phyloP scores from a whole-genome alignment of 331 rosid species.

The Telfairia occidentalis region DNA sequence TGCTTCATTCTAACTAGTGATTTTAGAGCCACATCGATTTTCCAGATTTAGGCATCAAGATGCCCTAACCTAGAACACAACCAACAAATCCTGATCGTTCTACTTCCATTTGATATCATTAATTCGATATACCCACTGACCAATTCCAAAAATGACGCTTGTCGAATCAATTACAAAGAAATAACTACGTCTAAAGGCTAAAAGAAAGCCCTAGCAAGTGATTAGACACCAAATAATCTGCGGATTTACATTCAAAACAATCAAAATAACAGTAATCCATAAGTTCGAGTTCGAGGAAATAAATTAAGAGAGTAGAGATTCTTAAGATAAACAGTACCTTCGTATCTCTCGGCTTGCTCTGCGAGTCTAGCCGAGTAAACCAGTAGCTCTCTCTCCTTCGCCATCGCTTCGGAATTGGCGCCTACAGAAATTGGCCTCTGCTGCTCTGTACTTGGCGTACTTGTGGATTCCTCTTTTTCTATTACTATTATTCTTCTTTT shows the following conservation, averaged over 20 bases:
- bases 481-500: not conserved
- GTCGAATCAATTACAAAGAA: too few species aligned
- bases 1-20: too few species aligned
- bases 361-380: conserved; percentile 30
- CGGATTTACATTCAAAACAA: too few species aligned
- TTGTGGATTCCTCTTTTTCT: too few species aligned
- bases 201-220: too few species aligned
- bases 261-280: too few species aligned
- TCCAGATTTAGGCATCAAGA: not conserved
- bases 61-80: not conserved
- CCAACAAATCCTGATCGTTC: not conserved
- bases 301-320: too few species aligned
- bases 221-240: too few species aligned
- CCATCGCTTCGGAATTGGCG: too few species aligned
- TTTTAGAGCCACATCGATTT: not conserved
- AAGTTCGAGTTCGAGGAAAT: not conserved
- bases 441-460: not conserved
- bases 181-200: too few species aligned
- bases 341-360: conserved; percentile 37
- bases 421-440: not conserved
- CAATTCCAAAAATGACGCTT: not conserved
- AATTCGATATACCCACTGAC: too few species aligned
- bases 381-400: conserved; percentile 21
- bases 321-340: conserved; percentile 14
- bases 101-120: not conserved